Percentiles rank a stretch among this genome's conserved stretches.
phyloP scores from a whole-genome alignment of 495 filamentous ascomycete species.

The Aspergillus sclerotiicarbonarius region DNA sequence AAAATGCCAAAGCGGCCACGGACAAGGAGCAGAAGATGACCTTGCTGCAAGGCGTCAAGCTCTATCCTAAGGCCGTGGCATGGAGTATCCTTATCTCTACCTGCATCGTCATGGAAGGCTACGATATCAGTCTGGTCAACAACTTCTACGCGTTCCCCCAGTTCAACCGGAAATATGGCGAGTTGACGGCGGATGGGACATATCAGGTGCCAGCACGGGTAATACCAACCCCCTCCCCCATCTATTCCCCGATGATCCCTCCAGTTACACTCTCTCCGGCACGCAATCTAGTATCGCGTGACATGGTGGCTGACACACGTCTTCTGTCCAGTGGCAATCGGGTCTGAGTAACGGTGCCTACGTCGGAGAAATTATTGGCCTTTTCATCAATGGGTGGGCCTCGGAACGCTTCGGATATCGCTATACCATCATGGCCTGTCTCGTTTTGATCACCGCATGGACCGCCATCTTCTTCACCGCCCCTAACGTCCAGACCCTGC shows the following conservation, averaged over 20 bases:
- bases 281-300: neutral
- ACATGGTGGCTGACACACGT: constrained; percentile 9
- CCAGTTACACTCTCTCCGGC: neutral
- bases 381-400: constrained; percentile 72
- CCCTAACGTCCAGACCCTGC: constrained; percentile 62
- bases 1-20: constrained; percentile 44
- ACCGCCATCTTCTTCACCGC: constrained; percentile 77
- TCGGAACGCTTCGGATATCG: constrained; percentile 74
- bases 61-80: constrained; percentile 57
- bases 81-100: constrained; percentile 56
- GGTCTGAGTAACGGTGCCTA: constrained; percentile 68
- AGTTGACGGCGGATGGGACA: constrained; percentile 48
- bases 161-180: constrained; percentile 72
- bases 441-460: constrained; percentile 64
- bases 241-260: neutral
- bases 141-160: constrained; percentile 48
- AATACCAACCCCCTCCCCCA: constrained; percentile 15
- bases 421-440: constrained; percentile 67
- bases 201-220: constrained; percentile 65
- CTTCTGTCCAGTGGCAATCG: constrained; percentile 60
- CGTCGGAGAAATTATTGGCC: constrained; percentile 71
- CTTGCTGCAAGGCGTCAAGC: constrained; percentile 42
- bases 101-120: constrained; percentile 58
- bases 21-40: constrained; percentile 50
- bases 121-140: constrained; percentile 54